A percentile compares a stretch with the other conserved stretches of the same genome.
These are phyloP conservation scores for Kazachstania kunashirensis DNA, from an alignment of 805 yeast genomes.

Conservation along the genomic window DNA sequence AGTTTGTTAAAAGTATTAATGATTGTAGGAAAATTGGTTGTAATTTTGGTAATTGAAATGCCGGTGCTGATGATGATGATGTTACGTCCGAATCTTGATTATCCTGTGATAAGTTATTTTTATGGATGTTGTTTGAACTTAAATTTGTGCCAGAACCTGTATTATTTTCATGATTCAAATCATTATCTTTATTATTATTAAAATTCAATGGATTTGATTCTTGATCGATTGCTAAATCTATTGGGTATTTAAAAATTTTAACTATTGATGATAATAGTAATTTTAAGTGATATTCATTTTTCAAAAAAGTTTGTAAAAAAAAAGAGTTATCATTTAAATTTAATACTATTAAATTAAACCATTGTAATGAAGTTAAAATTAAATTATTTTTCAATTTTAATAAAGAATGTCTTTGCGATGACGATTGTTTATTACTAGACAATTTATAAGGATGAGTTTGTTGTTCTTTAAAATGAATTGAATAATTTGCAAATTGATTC, in stretches of 20 bases:
- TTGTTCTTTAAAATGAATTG: conserved; percentile 22
- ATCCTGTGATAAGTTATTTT: conserved; percentile 3
- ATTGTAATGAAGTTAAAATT: conserved; percentile 49
- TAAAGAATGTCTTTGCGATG: conserved; percentile 14
- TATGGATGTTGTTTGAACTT: neutral
- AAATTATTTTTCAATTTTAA: conserved; percentile 32
- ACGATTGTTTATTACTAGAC: neutral
- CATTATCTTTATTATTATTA: conserved; percentile 2
- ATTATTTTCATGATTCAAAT: neutral
- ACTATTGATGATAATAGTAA: conserved; percentile 41
- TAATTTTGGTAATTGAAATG: conserved; percentile 27
- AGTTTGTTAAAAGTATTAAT: conserved; percentile 63
- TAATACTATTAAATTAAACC: conserved; percentile 42
- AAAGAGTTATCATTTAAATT: neutral
- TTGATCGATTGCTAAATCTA: conserved; percentile 31
- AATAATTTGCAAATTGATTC: conserved; percentile 50
- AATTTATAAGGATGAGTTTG: neutral
- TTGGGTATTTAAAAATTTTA: conserved; percentile 38
- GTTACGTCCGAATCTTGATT: neutral
- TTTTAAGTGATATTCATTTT: conserved; percentile 45
- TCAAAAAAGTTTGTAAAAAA: conserved; percentile 33
- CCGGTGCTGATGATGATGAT: neutral
- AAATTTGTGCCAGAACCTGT: conserved; percentile 1
- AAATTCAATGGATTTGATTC: conserved; percentile 31
- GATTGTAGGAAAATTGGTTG: conserved; percentile 48